Base-by-base conservation (phyloP, 441 rosid species). In the Croton setiger region DNA sequence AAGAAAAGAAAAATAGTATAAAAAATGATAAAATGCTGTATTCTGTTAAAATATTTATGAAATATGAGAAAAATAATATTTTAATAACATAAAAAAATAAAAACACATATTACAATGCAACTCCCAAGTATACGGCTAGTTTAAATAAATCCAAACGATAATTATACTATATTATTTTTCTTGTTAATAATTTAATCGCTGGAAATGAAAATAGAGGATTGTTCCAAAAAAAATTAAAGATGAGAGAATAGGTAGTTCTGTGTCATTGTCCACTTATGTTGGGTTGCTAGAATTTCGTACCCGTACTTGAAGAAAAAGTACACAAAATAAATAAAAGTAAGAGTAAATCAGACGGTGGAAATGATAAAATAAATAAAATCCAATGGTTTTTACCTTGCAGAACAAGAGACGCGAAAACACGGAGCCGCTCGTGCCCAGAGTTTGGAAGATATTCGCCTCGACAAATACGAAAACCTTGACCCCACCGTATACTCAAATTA, bases 381-480 rank as follows among this genome's bases (percentile, higher is more conserved):
- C 65, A 49, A 82, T 81, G 85, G 90, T 60, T 3, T 3, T 33
- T 5, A 33, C 15, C 35, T 59, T 21, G 20, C 3, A 69, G 48
- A 64, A 61, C 67, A 63, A 75, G 57, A 27, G 86, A 82, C 72
- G 92, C 90, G 92, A 85, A 83, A 79, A 84, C 85, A 58, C 62
- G 93, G 81, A 84, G 83, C 79, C 85, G 89, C 82, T 80, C 80
- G 80, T 80, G 81, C 93, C 84, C 81, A 80, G 83, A 82, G 88
- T 79, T 84, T 66, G 87, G 92, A 85, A 82, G 84, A 70, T 78
- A 78, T 80, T 83, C 85, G 70, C 63, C 72, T 69, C 68, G 66
- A 62, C 69, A 63, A 66, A 52, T 70, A 63, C 74, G 27, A 60
- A 23, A 41, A 45, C 20, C 52, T 0, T 8, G 60, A 60, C 75